A percentile compares a stretch with the other conserved stretches of the same genome.
Evolutionary conservation across 176 grass and related monocot species (phyloP).

Genomic region (Hordeum marinum): DNA sequence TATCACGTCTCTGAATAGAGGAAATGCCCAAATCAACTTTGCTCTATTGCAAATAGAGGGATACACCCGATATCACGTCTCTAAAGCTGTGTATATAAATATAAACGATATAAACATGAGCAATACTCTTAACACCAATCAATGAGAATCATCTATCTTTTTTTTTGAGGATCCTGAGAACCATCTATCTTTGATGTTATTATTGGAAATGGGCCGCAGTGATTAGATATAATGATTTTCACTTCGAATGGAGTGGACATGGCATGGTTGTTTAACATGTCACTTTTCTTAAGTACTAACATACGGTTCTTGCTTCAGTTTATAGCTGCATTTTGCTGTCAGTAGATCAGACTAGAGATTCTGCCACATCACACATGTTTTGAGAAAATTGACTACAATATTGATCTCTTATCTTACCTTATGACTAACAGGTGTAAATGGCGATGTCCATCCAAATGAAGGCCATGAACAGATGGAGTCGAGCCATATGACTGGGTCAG

Average conservation of each 20-base stretch:
- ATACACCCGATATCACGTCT: neutral
- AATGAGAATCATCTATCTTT: neutral
- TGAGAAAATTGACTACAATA: neutral
- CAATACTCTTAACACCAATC: neutral
- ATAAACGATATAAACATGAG: neutral
- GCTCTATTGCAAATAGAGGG: neutral
- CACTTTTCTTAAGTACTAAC: neutral
- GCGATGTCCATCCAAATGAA: conserved; percentile 34
- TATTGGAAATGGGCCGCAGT: neutral
- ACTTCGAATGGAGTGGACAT: neutral
- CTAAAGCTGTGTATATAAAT: neutral
- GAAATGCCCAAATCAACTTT: neutral
- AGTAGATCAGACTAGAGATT: conserved; percentile 3
- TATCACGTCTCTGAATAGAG: neutral
- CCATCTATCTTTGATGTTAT: neutral
- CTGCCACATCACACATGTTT: neutral
- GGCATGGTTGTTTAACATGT: neutral
- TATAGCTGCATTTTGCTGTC: neutral
- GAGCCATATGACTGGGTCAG: conserved; percentile 38
- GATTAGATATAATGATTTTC: conserved; percentile 1
- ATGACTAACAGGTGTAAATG: conserved; percentile 41
- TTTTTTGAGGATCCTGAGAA: no score
- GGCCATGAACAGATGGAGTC: conserved; percentile 33
- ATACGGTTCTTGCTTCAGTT: neutral
- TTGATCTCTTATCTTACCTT: neutral